phyloP scores from a whole-genome alignment of 78 protist genomes.

The Kipferlia bialata region DNA sequence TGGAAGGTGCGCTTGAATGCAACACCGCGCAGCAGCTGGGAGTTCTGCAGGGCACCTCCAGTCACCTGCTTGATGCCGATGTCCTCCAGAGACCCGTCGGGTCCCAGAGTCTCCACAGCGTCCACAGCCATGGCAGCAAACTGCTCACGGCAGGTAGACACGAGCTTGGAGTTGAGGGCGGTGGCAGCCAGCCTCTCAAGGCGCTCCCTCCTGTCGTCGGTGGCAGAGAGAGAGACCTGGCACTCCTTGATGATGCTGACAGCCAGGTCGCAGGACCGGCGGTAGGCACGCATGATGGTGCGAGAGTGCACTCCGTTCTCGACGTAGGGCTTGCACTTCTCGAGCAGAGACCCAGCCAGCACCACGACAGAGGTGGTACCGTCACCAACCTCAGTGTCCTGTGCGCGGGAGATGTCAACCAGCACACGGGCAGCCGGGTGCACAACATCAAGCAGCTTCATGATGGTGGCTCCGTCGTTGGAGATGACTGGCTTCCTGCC shows the following conservation, averaged over 20 bases:
- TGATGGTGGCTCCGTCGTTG: constrained; percentile 99
- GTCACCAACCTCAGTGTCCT: constrained; percentile 97
- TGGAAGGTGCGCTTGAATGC: constrained; percentile 98
- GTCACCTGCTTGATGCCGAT: constrained; percentile 92
- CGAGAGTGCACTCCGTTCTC: constrained; percentile 97
- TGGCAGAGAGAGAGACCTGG: neutral
- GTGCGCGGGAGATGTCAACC: constrained; percentile 84
- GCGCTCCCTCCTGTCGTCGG: constrained; percentile 7
- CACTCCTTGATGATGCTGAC: constrained; percentile 1
- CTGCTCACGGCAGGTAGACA: constrained; percentile 62
- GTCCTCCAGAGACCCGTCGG: constrained; percentile 57
- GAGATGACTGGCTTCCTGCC: constrained; percentile 52
- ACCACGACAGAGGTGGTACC: constrained; percentile 98
- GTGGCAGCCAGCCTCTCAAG: constrained; percentile 82
- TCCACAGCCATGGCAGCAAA: constrained; percentile 88
- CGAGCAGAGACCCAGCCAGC: constrained; percentile 84
- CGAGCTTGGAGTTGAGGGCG: constrained; percentile 86
- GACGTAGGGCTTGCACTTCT: constrained; percentile 78
- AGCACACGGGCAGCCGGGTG: constrained; percentile 97
- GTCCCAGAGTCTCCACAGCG: constrained; percentile 62
- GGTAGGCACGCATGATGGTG: constrained; percentile 67
- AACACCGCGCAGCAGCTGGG: constrained; percentile 90
- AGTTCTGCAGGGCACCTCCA: constrained; percentile 85
- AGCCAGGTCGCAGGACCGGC: constrained; percentile 42
- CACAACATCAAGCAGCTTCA: constrained; percentile 86